phyloP scores from a whole-genome alignment of 306 rosid genomes.

The Fragaria ananassa region DNA sequence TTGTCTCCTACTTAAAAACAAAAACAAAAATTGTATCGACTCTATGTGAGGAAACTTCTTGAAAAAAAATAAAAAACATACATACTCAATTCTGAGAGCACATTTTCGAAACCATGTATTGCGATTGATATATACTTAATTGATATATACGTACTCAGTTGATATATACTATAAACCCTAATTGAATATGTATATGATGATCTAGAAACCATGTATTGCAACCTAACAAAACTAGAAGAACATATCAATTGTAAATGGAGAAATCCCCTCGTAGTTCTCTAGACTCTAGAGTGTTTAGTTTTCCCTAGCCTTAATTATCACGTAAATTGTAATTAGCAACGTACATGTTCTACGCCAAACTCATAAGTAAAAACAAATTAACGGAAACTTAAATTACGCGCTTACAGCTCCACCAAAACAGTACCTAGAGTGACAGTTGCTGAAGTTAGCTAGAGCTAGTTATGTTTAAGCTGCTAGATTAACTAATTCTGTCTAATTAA shows the following conservation, averaged over 20 bases:
- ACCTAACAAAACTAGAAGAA: neutral
- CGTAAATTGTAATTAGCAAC: no score
- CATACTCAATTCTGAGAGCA: neutral
- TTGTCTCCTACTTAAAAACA: neutral
- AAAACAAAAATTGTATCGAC: neutral
- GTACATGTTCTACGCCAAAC: no score
- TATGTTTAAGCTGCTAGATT: neutral
- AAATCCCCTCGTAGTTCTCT: neutral
- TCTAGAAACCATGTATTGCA: neutral
- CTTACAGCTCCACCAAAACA: constrained; percentile 3
- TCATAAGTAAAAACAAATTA: no score
- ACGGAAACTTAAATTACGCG: neutral
- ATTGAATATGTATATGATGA: neutral
- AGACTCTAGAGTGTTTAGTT: neutral
- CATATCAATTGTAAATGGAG: neutral
- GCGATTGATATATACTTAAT: no score
- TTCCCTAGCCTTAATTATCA: neutral
- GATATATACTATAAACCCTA: no score
- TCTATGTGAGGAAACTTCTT: neutral
- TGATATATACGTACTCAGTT: no score
- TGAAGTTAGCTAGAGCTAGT: neutral
- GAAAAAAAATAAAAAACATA: neutral
- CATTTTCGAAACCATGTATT: neutral
- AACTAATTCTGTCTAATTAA: neutral
- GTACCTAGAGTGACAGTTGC: neutral